These are phyloP conservation scores for Amanita molliuscula DNA, from an alignment of 768 basidiomycete species.

Conservation along the genomic window DNA sequence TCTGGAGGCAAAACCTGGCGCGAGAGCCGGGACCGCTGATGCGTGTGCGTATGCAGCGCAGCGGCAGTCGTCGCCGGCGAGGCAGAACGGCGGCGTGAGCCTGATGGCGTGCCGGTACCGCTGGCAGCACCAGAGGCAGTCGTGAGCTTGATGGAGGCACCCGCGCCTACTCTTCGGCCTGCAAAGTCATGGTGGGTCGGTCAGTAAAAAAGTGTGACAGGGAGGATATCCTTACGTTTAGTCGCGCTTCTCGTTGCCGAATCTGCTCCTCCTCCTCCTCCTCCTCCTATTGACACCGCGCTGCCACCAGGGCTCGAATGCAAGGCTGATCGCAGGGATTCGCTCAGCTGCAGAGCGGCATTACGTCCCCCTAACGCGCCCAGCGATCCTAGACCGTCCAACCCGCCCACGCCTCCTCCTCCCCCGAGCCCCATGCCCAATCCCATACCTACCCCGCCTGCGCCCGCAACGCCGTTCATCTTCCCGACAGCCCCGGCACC, in stretches of 20 bases:
- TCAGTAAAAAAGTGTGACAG: not conserved
- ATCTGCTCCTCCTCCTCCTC: slow-evolving; percentile 13
- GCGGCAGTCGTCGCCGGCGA: slow-evolving; percentile 29
- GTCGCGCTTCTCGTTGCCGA: slow-evolving; percentile 16
- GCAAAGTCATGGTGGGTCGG: not conserved
- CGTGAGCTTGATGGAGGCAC: slow-evolving; percentile 32
- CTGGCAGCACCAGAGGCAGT: slow-evolving; percentile 21
- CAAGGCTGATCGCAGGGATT: slow-evolving; percentile 32
- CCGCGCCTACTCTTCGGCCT: slow-evolving; percentile 32
- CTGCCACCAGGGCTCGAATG: slow-evolving; percentile 19
- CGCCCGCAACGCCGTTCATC: not conserved
- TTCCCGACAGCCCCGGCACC: not conserved
- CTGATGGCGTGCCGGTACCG: not conserved
- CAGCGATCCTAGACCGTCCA: not conserved
- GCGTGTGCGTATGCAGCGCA: slow-evolving; percentile 20
- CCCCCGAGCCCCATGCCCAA: not conserved
- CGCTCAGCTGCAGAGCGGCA: slow-evolving; percentile 30
- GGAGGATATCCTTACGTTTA: slow-evolving; percentile 25
- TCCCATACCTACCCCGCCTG: not conserved
- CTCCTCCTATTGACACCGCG: slow-evolving; percentile 13
- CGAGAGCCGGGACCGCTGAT: slow-evolving; percentile 35
- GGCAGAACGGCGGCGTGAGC: slow-evolving; percentile 26
- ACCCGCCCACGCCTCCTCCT: not conserved
- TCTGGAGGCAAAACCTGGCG: slow-evolving; percentile 30
- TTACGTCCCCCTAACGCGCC: slow-evolving; percentile 13